A percentile compares a stretch with the other conserved stretches of the same genome.
phyloP scores from a whole-genome alignment of 805 yeast species.

The Yamadazyma laniorum region DNA sequence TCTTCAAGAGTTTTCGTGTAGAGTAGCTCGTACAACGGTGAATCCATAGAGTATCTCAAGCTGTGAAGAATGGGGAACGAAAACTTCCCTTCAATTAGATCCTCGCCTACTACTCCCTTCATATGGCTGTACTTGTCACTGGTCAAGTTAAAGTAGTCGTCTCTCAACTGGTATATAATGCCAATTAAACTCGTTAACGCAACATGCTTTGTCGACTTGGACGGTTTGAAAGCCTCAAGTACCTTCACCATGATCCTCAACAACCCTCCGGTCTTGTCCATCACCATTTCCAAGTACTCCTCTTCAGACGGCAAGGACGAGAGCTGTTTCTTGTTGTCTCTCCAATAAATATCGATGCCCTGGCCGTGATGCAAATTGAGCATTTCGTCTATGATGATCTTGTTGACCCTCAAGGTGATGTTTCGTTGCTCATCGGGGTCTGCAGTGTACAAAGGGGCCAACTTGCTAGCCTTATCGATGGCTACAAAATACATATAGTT shows the following conservation, averaged over 20 bases:
- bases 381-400: conserved; percentile 67
- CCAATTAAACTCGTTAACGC: conserved; percentile 78
- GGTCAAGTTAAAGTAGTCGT: conserved; percentile 73
- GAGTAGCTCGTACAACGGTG: conserved; percentile 26
- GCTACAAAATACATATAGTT: conserved; percentile 80
- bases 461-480: conserved; percentile 44
- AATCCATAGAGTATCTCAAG: conserved; percentile 14
- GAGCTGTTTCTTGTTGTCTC: conserved; percentile 28
- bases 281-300: conserved; percentile 75
- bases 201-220: conserved; percentile 6
- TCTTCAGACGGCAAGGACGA: conserved; percentile 22
- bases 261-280: conserved; percentile 84
- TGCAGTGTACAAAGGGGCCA: conserved; percentile 15
- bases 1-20: conserved; percentile 17
- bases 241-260: conserved; percentile 71
- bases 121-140: conserved; percentile 52
- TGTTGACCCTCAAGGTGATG: conserved; percentile 23
- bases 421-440: conserved; percentile 5
- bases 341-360: conserved; percentile 85
- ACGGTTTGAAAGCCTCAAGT: conserved; percentile 39
- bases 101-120: conserved; percentile 74
- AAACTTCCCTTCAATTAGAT: conserved; percentile 83
- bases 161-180: conserved; percentile 78
- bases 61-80: conserved; percentile 81
- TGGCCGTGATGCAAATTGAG: conserved; percentile 85